Evolutionary conservation across 257 asterid genomes (phyloP), one percentile per base, ranked within the genome.

Genomic region (Ocimum tenuiflorum): DNA sequence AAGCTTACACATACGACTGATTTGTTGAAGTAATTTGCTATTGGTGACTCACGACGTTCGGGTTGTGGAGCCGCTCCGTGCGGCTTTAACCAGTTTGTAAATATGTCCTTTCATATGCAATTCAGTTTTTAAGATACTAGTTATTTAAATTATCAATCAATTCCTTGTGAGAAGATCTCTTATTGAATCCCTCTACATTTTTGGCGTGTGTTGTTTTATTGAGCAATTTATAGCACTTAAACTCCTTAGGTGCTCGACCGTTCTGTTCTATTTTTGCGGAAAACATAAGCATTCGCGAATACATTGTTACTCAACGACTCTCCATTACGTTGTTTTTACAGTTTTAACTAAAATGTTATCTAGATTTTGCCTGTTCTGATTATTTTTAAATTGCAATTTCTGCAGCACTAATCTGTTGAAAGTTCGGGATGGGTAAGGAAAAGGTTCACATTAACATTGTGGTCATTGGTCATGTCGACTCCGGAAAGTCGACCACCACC

Each of bases 371-470:
- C 13, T 8, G 15, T 41, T 38, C 19, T 19, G 11, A 36, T 20
- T 9, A 20, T 36, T 58, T 19, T 1, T 36, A 18, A 14, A 4
- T 38, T 18, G 0, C n/a, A n/a, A n/a, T 27, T 29, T 4, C 45
- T 64, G 22, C 14, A 5, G 19, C 72, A 53, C 63, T 24, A 1
- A 48, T 18, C 15, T 33, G 9, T 29, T 67, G 43, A 69, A 24
- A 20, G 8, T 68, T 45, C 9, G 41, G 3, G 18, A 75, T 75
- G 79, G 79, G 79, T 41, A 75, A 75, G 11, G 80, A 75, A 59
- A 75, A 75, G 69, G 24, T 35, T 50, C 76, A 75, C 60, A 75
- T n/a, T n/a, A n/a, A n/a, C n/a, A n/a, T n/a, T n/a, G n/a, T n/a
- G n/a, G n/a, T n/a, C n/a, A n/a, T n/a, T n/a, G n/a, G n/a, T n/a